Conservation (phyloP, 345 rosid species). For the Murraya paniculata region DNA sequence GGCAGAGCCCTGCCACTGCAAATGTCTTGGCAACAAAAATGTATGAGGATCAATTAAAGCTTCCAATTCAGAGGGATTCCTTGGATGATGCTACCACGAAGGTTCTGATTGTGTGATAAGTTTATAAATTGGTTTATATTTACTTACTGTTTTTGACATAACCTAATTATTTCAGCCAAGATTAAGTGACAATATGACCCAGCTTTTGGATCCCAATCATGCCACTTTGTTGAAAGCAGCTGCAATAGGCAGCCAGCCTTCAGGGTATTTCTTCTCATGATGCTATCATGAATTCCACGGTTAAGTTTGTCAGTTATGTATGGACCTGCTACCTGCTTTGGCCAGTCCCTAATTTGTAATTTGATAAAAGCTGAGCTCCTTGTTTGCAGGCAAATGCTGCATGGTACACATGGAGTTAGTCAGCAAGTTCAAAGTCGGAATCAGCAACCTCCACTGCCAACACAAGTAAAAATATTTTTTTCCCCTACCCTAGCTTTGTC, state of each 20-base stretch:
- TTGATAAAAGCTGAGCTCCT: slow-evolving; percentile 1
- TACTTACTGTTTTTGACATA: slow-evolving; percentile 12
- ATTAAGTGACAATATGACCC: slow-evolving; percentile 39
- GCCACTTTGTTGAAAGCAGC: slow-evolving; percentile 44
- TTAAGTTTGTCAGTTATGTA: background rate
- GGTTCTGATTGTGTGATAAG: slow-evolving; percentile 25
- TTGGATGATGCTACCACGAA: slow-evolving; percentile 41
- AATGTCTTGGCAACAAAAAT: slow-evolving; percentile 43
- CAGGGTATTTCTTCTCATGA: slow-evolving; percentile 32
- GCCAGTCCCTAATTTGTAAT: background rate
- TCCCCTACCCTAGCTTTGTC: background rate
- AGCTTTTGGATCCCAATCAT: slow-evolving; percentile 46
- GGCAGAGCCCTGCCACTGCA: slow-evolving; percentile 40
- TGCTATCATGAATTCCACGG: slow-evolving; percentile 1
- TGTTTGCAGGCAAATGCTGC: slow-evolving; percentile 37
- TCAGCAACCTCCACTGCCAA: slow-evolving; percentile 41
- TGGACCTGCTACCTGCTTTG: slow-evolving; percentile 3
- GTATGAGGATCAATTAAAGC: slow-evolving; percentile 50
- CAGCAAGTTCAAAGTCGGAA: slow-evolving; percentile 43
- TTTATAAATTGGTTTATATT: background rate
- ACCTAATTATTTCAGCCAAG: slow-evolving; percentile 37
- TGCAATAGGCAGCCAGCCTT: slow-evolving; percentile 40
- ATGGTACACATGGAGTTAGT: slow-evolving; percentile 36
- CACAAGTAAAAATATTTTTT: slow-evolving; percentile 27
- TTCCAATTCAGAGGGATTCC: slow-evolving; percentile 52